Evolutionary conservation across 805 yeast species (phyloP).

Genomic region (Cyberlindnera xylosilytica): DNA sequence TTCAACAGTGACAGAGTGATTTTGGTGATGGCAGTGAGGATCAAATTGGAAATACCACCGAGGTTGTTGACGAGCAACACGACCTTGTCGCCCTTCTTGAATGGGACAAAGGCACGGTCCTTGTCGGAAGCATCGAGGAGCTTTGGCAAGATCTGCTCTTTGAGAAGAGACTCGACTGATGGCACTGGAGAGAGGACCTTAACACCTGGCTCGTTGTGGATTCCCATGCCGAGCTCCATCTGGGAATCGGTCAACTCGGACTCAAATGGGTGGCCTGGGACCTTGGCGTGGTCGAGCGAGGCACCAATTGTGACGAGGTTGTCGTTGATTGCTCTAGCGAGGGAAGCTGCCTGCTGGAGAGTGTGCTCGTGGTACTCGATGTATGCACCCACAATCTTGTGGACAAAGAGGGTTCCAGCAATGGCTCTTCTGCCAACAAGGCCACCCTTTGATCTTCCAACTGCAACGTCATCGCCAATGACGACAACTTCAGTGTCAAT

Average conservation of each 20-base stretch:
- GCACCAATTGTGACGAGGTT: slow-evolving; percentile 85
- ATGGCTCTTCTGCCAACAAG: slow-evolving; percentile 93
- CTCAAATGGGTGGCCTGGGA: slow-evolving; percentile 74
- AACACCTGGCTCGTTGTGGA: slow-evolving; percentile 92
- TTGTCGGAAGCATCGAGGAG: slow-evolving; percentile 59
- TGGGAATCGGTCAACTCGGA: slow-evolving; percentile 53
- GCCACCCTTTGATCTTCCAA: slow-evolving; percentile 84
- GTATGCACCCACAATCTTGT: slow-evolving; percentile 80
- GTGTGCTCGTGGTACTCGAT: slow-evolving; percentile 40
- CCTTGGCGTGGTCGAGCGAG: slow-evolving; percentile 83
- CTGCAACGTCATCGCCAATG: slow-evolving; percentile 92
- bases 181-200: slow-evolving; percentile 58
- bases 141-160: slow-evolving; percentile 55
- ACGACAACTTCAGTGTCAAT: slow-evolving; percentile 66
- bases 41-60: slow-evolving; percentile 86
- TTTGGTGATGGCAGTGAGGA: slow-evolving; percentile 68
- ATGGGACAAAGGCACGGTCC: slow-evolving; percentile 80
- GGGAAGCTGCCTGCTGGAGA: slow-evolving; percentile 49
- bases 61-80: slow-evolving; percentile 76
- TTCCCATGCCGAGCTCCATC: slow-evolving; percentile 92
- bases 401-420: slow-evolving; percentile 87
- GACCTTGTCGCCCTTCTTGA: slow-evolving; percentile 60
- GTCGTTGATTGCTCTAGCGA: slow-evolving; percentile 59
- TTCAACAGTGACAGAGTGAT: slow-evolving; percentile 53
- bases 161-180: slow-evolving; percentile 54